Evolutionary conservation across 2,329 filamentous ascomycete species (phyloP).

Genomic region (Aspergillus nomiae): DNA sequence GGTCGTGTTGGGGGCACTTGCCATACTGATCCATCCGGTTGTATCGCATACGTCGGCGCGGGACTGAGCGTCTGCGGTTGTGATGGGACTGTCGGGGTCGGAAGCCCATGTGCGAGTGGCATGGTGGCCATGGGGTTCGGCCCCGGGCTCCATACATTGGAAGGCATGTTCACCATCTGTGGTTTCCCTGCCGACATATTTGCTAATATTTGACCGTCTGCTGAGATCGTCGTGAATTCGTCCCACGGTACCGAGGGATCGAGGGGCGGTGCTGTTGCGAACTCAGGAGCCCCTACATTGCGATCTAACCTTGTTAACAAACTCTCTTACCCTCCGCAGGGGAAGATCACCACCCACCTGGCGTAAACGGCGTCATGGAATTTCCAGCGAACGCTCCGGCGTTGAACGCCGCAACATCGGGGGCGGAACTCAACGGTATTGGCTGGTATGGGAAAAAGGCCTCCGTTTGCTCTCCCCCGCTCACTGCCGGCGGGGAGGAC

Average conservation of each 20-base stretch:
- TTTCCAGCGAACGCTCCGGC: constrained; percentile 32
- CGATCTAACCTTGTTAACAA: constrained; percentile 28
- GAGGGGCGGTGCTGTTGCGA: constrained; percentile 33
- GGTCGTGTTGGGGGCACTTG: constrained; percentile 33
- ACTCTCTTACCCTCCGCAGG: not conserved
- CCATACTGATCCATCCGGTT: constrained; percentile 41
- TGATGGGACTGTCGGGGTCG: constrained; percentile 33
- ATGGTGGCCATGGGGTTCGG: constrained; percentile 30
- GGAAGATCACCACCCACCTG: constrained; percentile 32
- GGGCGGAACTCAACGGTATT: constrained; percentile 36
- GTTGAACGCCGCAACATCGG: constrained; percentile 37
- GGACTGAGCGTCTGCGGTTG: constrained; percentile 35
- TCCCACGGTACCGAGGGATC: constrained; percentile 41
- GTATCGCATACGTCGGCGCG: constrained; percentile 34
- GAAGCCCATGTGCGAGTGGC: constrained; percentile 31
- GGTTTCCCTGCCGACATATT: constrained; percentile 32
- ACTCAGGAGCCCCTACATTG: constrained; percentile 30
- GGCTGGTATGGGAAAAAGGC: constrained; percentile 40
- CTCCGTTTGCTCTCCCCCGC: constrained; percentile 36
- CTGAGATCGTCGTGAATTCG: constrained; percentile 39
- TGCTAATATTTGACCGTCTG: constrained; percentile 39
- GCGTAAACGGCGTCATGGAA: constrained; percentile 37
- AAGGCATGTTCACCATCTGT: constrained; percentile 36
- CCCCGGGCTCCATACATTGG: constrained; percentile 34
- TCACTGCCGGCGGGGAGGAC: constrained; percentile 46